Percentiles rank a stretch among this genome's conserved stretches.
phyloP scores from a whole-genome alignment of 768 basidiomycete species.

The Collybia mongolica region DNA sequence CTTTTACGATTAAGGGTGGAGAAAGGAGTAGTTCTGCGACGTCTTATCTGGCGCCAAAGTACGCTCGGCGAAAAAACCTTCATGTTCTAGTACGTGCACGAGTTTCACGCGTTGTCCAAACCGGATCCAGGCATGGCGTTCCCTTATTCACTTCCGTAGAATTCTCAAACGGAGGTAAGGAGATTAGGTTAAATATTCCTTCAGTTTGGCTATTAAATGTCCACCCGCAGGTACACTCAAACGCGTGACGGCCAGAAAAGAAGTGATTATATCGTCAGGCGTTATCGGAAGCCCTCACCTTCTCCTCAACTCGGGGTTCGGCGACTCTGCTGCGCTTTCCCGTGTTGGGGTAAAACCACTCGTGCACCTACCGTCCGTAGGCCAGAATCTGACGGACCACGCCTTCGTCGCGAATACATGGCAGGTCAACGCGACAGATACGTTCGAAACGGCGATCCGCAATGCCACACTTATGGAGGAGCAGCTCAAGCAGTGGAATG shows the following conservation, averaged over 20 bases:
- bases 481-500: conserved; percentile 18
- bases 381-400: conserved; percentile 29
- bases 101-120: conserved; percentile 19
- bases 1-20: conserved; percentile 10
- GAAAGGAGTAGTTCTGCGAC: conserved; percentile 18
- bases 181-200: background rate
- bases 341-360: conserved; percentile 18
- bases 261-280: conserved; percentile 32
- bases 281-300: conserved; percentile 27
- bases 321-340: conserved; percentile 15
- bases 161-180: background rate
- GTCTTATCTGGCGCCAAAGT: conserved; percentile 18
- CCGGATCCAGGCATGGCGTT: background rate
- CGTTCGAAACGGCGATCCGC: conserved; percentile 21
- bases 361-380: conserved; percentile 27
- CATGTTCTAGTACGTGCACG: conserved; percentile 22
- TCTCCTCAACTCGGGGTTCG: conserved; percentile 28
- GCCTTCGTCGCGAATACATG: conserved; percentile 24
- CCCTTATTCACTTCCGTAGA: background rate
- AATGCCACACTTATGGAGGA: conserved; percentile 15
- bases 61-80: conserved; percentile 21
- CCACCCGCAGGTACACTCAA: conserved; percentile 4
- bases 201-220: background rate
- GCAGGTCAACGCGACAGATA: conserved; percentile 23
- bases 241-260: conserved; percentile 23